phyloP scores from a whole-genome alignment of 768 basidiomycete species.

The Melanogaster broomeanus region DNA sequence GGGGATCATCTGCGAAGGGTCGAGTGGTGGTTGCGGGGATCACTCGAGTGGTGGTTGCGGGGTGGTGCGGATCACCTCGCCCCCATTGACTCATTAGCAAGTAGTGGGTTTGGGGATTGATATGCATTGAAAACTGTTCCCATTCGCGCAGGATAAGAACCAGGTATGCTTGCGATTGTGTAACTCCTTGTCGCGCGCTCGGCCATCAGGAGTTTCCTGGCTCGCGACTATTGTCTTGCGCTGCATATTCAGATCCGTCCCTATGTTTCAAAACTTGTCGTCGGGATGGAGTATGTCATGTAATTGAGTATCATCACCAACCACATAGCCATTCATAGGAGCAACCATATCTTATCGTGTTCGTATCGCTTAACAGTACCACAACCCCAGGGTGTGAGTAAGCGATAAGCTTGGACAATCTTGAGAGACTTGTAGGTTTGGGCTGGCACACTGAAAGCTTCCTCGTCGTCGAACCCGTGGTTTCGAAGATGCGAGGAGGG shows the following conservation, averaged over 20 bases:
- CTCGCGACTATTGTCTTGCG: slow-evolving; percentile 68
- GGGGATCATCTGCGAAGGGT: too few relatives aligned
- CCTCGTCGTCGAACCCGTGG: too few relatives aligned
- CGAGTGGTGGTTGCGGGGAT: too few relatives aligned
- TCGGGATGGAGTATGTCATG: slow-evolving; percentile 8
- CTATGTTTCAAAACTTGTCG: slow-evolving; percentile 61
- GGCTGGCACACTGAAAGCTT: too few relatives aligned
- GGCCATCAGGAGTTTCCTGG: slow-evolving; percentile 76
- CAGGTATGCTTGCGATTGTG: slow-evolving; percentile 95
- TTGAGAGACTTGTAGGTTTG: too few relatives aligned
- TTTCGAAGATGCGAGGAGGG: too few relatives aligned
- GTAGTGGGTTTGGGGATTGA: too few relatives aligned
- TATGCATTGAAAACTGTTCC: too few relatives aligned
- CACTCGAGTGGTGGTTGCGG: too few relatives aligned
- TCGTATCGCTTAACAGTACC: slow-evolving; percentile 96
- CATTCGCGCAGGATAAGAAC: slow-evolving; percentile 82
- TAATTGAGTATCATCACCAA: slow-evolving; percentile 35
- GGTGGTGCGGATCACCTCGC: too few relatives aligned
- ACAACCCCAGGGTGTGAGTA: slow-evolving; percentile 92
- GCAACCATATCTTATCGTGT: slow-evolving; percentile 92
- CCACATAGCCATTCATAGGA: slow-evolving; percentile 86
- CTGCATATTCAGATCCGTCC: slow-evolving; percentile 93
- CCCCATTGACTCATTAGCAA: too few relatives aligned
- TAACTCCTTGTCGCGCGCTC: slow-evolving; percentile 78
- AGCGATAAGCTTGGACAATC: too few relatives aligned